Percentiles rank a stretch among this genome's conserved stretches.
Evolutionary conservation across 371 early-diverging fungal genomes (phyloP).

Genomic region (Batrachochytrium dendrobatidis): DNA sequence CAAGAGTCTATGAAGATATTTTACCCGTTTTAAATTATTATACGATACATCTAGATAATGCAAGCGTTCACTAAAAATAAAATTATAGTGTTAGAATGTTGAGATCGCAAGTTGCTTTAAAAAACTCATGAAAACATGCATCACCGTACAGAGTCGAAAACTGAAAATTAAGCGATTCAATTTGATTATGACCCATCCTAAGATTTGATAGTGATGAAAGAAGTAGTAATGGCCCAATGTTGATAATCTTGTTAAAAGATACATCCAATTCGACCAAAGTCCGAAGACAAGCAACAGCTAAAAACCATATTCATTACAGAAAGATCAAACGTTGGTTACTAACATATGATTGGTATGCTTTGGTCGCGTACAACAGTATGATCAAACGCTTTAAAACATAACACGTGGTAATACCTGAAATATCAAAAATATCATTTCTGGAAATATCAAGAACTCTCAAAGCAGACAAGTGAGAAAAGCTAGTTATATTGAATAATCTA

Average conservation of each 20-base stretch:
- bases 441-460: conserved; percentile 18
- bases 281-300: conserved; percentile 9
- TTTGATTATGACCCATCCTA: neutral
- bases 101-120: neutral
- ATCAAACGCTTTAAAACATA: no score
- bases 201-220: neutral
- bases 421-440: conserved; percentile 12
- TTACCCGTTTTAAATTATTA: conserved; percentile 12
- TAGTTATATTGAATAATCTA: neutral
- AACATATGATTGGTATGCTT: no score
- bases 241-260: neutral
- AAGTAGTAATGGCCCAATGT: neutral
- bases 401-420: conserved; percentile 19
- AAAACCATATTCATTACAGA: neutral
- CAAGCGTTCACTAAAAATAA: conserved; percentile 5
- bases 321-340: neutral
- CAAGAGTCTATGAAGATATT: conserved; percentile 10
- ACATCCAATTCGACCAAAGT: conserved; percentile 18
- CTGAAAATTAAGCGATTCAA: neutral
- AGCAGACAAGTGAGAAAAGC: conserved; percentile 6
- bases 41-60: conserved; percentile 14
- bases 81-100: neutral
- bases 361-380: neutral
- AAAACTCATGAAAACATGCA: neutral
- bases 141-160: neutral